A percentile compares a stretch with the other conserved stretches of the same genome.
Conservation (phyloP, 2,329 filamentous ascomycete species). For the Pseudogymnoascus sp. region DNA sequence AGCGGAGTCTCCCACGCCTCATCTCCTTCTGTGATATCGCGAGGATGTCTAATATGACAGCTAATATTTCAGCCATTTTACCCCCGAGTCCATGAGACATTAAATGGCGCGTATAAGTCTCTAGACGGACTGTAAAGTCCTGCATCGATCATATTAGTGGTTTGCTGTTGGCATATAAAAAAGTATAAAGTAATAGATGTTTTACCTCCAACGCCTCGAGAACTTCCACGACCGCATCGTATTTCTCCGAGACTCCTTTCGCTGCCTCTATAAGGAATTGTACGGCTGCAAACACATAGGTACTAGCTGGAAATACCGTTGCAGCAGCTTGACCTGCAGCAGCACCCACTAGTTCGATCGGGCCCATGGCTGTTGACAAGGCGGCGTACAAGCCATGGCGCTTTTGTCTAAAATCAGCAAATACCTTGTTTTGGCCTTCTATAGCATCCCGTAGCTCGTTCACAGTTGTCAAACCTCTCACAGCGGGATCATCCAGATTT, state of each 20-base stretch:
- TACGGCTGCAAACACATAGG: neutral
- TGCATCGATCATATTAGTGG: neutral
- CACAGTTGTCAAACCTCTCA: neutral
- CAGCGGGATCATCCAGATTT: neutral
- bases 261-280: neutral
- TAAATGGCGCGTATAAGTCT: neutral
- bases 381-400: neutral
- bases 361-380: neutral
- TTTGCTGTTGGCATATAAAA: neutral
- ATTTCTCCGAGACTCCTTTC: neutral
- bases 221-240: neutral
- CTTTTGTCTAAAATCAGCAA: neutral
- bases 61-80: neutral
- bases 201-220: neutral
- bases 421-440: neutral
- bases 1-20: neutral
- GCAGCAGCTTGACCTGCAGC: neutral
- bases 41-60: neutral
- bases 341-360: neutral
- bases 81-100: neutral
- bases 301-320: neutral
- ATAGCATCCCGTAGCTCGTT: neutral
- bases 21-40: neutral
- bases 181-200: neutral
- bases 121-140: neutral